Conservation (phyloP, 352 stramenopile genomes). For the Phytopythium montanum region DNA sequence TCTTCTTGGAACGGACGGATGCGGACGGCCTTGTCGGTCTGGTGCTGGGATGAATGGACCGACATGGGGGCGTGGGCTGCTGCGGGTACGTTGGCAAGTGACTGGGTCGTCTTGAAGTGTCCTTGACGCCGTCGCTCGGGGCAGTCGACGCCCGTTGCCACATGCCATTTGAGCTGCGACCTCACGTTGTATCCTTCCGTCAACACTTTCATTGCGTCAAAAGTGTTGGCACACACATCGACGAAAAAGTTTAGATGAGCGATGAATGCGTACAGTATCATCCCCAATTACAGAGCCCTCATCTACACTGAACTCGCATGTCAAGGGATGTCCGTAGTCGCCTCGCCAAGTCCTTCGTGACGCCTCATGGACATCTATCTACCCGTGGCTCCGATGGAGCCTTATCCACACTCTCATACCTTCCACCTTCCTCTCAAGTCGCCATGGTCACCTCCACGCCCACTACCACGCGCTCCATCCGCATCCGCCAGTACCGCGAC, state of each 20-base stretch:
- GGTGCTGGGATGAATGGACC: not conserved
- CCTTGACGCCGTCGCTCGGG: no score
- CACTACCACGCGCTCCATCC: not conserved
- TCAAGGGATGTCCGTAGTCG: no score
- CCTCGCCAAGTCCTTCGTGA: no score
- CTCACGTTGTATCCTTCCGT: no score
- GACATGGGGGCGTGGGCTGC: not conserved
- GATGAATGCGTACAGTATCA: not conserved
- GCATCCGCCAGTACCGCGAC: constrained; percentile 29
- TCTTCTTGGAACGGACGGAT: constrained; percentile 29
- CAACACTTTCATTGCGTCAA: not conserved
- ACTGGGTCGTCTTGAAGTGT: no score
- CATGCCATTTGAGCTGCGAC: no score
- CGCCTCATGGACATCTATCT: no score
- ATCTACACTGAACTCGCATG: no score
- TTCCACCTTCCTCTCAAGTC: not conserved
- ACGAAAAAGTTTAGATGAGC: constrained; percentile 5
- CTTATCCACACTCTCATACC: not conserved
- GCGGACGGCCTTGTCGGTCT: constrained; percentile 1
- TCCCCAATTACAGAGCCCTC: no score
- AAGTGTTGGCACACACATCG: not conserved
- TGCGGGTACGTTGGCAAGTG: not conserved
- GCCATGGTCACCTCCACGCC: not conserved
- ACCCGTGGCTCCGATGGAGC: not conserved
- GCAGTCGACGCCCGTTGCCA: no score